These are phyloP conservation scores for Garcia nutans DNA, from an alignment of 345 rosid species.

Conservation along the genomic window DNA sequence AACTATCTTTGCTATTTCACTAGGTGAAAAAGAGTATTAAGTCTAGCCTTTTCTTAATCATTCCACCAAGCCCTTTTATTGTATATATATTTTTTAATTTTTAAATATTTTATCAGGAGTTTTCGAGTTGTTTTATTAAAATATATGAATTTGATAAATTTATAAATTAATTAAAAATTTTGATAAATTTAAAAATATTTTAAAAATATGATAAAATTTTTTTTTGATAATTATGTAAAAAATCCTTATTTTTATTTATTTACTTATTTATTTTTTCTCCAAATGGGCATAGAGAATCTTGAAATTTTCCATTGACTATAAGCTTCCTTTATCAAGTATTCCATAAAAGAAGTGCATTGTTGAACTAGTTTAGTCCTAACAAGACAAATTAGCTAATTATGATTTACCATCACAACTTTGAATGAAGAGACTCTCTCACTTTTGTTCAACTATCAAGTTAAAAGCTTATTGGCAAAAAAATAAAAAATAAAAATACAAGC, in stretches of 20 bases:
- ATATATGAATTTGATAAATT: too few species aligned
- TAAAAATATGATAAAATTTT: too few species aligned
- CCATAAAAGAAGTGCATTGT: slow-evolving; percentile 15
- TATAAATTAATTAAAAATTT: too few species aligned
- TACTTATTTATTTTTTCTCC: too few species aligned
- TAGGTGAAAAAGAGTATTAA: slow-evolving; percentile 13
- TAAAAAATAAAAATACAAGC: too few species aligned
- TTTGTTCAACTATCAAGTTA: slow-evolving; percentile 4
- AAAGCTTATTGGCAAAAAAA: too few species aligned
- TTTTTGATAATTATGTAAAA: too few species aligned
- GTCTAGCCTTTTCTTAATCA: slow-evolving; percentile 10
- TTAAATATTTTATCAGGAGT: too few species aligned
- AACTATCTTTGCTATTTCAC: slow-evolving; percentile 20
- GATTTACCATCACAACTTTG: slow-evolving; percentile 13
- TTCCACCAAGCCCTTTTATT: too few species aligned
- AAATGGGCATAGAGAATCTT: slow-evolving; percentile 19
- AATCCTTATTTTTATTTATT: not conserved
- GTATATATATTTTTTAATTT: too few species aligned
- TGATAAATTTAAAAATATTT: too few species aligned
- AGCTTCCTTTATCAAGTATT: slow-evolving; percentile 4
- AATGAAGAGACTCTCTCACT: slow-evolving; percentile 14
- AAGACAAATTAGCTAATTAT: slow-evolving; percentile 34
- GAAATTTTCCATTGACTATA: slow-evolving; percentile 30
- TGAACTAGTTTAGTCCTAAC: slow-evolving; percentile 25
- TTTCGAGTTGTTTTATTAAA: too few species aligned